phyloP scores from a whole-genome alignment of 1,284 basidiomycete species.

The Moniliophthora roreri region DNA sequence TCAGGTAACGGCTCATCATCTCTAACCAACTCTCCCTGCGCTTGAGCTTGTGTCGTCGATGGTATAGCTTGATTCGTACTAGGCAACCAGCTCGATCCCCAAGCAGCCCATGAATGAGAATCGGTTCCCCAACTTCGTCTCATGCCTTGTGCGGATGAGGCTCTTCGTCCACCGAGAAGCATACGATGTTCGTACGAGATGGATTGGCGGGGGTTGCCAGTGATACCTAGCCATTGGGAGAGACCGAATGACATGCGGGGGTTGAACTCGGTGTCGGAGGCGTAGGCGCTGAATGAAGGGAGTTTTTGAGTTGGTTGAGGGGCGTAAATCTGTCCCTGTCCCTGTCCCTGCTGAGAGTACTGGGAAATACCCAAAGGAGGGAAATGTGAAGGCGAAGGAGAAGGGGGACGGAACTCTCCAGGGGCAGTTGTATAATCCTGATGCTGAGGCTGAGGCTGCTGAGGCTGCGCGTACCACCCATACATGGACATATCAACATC shows the following conservation, averaged over 20 bases:
- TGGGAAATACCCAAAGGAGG: too few relatives aligned
- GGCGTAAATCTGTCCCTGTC: too few relatives aligned
- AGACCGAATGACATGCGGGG: constrained; percentile 9
- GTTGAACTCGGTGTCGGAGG: neutral
- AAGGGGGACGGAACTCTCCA: too few relatives aligned
- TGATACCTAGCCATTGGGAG: constrained; percentile 36
- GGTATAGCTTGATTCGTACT: too few relatives aligned
- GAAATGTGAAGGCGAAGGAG: too few relatives aligned
- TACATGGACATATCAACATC: neutral
- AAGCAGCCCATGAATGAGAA: constrained; percentile 17
- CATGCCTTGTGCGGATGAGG: constrained; percentile 30
- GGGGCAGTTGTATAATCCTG: neutral
- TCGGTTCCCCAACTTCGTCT: constrained; percentile 26
- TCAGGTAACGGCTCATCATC: constrained; percentile 50
- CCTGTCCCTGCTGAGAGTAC: too few relatives aligned
- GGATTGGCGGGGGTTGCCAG: constrained; percentile 27
- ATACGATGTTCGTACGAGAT: constrained; percentile 41
- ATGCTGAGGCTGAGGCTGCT: neutral
- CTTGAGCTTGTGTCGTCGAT: constrained; percentile 27
- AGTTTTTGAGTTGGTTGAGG: too few relatives aligned
- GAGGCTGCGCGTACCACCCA: neutral
- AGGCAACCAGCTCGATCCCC: too few relatives aligned
- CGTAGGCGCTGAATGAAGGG: neutral
- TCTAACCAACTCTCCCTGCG: constrained; percentile 29
- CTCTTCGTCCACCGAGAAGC: constrained; percentile 32